Evolutionary conservation across 352 stramenopile genomes (phyloP).

Genomic region (Elongisporangium senticosum): DNA sequence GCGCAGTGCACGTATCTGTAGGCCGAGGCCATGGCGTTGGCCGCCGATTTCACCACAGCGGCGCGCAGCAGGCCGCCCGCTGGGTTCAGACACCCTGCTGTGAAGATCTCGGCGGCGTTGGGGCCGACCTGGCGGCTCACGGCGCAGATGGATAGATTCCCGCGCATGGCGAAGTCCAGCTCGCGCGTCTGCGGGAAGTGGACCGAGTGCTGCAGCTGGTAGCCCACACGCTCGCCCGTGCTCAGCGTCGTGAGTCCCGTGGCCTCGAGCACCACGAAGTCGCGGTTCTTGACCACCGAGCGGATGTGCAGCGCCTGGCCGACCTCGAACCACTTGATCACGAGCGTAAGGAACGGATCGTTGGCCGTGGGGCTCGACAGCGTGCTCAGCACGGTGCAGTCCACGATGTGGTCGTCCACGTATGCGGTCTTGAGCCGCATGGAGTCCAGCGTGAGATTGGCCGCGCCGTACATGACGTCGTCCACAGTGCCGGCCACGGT

Average conservation of each 20-base stretch:
- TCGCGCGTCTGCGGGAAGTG: constrained; percentile 40
- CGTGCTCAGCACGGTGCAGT: constrained; percentile 43
- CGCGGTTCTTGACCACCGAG: constrained; percentile 41
- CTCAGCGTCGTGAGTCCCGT: constrained; percentile 38
- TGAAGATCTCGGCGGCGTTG: constrained; percentile 12
- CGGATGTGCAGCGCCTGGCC: constrained; percentile 34
- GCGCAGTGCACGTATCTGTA: constrained; percentile 36
- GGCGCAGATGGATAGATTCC: constrained; percentile 44
- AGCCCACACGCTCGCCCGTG: constrained; percentile 52
- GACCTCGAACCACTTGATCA: constrained; percentile 57
- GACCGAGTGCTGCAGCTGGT: constrained; percentile 58
- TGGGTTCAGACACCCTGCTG: constrained; percentile 24
- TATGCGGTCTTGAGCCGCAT: constrained; percentile 51
- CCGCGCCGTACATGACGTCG: constrained; percentile 53
- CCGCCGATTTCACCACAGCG: constrained; percentile 27
- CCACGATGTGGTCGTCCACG: constrained; percentile 32
- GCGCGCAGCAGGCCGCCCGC: constrained; percentile 35
- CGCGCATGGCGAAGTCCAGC: constrained; percentile 27
- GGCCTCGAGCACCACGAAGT: constrained; percentile 52
- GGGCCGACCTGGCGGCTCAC: constrained; percentile 41
- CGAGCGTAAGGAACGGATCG: constrained; percentile 47
- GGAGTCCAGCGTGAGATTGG: constrained; percentile 25
- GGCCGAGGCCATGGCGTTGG: constrained; percentile 25
- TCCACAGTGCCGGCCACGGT: constrained; percentile 45
- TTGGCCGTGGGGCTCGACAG: constrained; percentile 27